Conservation (phyloP, 805 yeast genomes). For the Metschnikowia santaceciliae region DNA sequence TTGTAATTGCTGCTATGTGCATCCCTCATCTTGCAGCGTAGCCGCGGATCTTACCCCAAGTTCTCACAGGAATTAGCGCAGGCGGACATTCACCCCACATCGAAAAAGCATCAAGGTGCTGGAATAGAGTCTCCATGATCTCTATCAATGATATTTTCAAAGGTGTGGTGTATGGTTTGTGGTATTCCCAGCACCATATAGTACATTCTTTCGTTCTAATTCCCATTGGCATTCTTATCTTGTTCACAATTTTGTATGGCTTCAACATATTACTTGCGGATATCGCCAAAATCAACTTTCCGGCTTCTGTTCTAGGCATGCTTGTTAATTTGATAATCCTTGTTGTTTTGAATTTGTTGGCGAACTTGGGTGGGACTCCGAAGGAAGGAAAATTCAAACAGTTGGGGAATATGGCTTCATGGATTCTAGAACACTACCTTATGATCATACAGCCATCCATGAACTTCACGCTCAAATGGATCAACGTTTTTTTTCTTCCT, state of each 20-base stretch:
- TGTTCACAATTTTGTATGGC: constrained; percentile 49
- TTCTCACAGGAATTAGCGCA: background rate
- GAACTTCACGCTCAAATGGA: constrained; percentile 72
- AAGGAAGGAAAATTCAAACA: background rate
- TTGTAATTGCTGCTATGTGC: background rate
- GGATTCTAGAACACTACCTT: constrained; percentile 30
- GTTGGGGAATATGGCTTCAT: constrained; percentile 11
- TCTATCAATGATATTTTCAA: constrained; percentile 7
- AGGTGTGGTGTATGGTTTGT: constrained; percentile 29
- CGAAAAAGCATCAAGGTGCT: background rate
- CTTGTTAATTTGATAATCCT: constrained; percentile 50
- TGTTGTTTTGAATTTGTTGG: constrained; percentile 28
- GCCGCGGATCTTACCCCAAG: constrained; percentile 5
- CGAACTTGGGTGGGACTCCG: constrained; percentile 3
- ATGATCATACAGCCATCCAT: constrained; percentile 53
- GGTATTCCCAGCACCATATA: constrained; percentile 24
- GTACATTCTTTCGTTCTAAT: constrained; percentile 43
- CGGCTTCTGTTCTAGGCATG: constrained; percentile 72
- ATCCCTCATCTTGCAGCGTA: background rate
- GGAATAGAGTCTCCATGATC: background rate
- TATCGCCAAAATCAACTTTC: constrained; percentile 50
- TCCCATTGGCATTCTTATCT: constrained; percentile 45
- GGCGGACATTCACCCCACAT: background rate
- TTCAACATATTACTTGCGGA: constrained; percentile 44
- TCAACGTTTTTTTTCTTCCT: constrained; percentile 73